Percentiles rank a stretch among this genome's conserved stretches.
phyloP scores from a whole-genome alignment of 352 stramenopile genomes.

The Globisporangium orthogonon region DNA sequence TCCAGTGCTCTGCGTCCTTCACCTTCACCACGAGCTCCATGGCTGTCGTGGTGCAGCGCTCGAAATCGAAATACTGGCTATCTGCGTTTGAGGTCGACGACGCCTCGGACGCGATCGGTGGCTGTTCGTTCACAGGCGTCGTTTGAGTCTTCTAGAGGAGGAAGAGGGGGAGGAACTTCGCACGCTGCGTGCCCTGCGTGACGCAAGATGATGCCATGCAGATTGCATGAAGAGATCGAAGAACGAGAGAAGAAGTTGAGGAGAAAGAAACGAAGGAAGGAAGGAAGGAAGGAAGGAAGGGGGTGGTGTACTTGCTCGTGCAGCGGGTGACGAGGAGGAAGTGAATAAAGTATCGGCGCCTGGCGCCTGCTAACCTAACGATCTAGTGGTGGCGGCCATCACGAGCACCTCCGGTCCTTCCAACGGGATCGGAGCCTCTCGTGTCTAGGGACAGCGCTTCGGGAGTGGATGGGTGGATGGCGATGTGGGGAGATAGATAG shows the following conservation, averaged over 20 bases:
- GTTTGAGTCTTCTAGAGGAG: no score
- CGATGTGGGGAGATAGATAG: no score
- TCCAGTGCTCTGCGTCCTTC: slow-evolving; percentile 58
- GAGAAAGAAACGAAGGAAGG: not conserved
- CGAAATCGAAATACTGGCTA: no score
- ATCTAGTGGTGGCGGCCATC: not conserved
- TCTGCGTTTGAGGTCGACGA: no score
- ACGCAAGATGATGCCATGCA: no score
- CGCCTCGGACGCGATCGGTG: no score
- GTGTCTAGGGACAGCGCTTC: not conserved
- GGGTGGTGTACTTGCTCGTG: not conserved
- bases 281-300: not conserved
- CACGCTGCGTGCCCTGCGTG: no score
- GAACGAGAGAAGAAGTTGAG: not conserved
- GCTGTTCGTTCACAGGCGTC: no score
- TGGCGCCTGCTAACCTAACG: not conserved
- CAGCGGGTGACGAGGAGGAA: no score
- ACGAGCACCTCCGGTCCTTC: slow-evolving; percentile 1
- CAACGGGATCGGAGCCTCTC: not conserved
- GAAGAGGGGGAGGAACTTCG: no score
- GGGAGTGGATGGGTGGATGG: no score
- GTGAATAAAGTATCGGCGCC: not conserved
- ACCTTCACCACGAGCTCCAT: slow-evolving; percentile 54
- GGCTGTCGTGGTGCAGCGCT: not conserved
- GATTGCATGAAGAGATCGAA: no score